Base-by-base conservation (phyloP, 2,329 filamentous ascomycete genomes). In the Sporothrix curviconia region DNA sequence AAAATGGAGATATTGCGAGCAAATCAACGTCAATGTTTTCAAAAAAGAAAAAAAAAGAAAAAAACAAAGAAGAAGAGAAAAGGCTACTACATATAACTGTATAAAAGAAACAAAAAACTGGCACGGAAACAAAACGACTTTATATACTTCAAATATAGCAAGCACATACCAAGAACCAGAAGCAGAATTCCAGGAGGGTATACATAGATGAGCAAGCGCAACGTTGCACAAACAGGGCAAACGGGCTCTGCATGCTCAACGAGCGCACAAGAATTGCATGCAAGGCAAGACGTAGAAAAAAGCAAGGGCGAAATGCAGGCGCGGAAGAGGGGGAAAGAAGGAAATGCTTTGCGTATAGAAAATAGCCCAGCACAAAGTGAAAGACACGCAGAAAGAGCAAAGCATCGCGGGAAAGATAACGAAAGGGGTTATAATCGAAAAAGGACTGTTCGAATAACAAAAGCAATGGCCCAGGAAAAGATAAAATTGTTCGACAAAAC, bases 101-200 rank as follows among this genome's bases (percentile, higher is more conserved):
- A n/a, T 24, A 30, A 17, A 3, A 3, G 19, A 36, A 36, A 50
- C 46, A 36, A 9, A 9, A 50, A 11, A n/a, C 3, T 15, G n/a
- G n/a, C n/a, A n/a, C n/a, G n/a, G n/a, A n/a, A n/a, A n/a, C n/a
- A 56, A 14, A 55, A 47, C 17, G 42, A 56, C 42, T 49, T 53
- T 53, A 42, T 47, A 28, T 47, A 39, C 42, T 51, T 56, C 52
- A 52, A 44, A 59, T 50, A 59, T 39, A 58, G 34, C 57, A 50
- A 14, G 19, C 49, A 53, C 55, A 60, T 62, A 61, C 54, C 55
- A 57, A 57, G 44, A 60, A 17, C 46, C 40, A 47, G 39, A 39
- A 47, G 44, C 32, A 56, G 34, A 58, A n/a, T n/a, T 60, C 59
- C 59, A 59, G 54, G 59, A 56, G 63, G 64, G 67, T 69, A 69